These are phyloP conservation scores for Neonothopanus nambi DNA, from an alignment of 1,284 basidiomycete species.

Conservation along the genomic window DNA sequence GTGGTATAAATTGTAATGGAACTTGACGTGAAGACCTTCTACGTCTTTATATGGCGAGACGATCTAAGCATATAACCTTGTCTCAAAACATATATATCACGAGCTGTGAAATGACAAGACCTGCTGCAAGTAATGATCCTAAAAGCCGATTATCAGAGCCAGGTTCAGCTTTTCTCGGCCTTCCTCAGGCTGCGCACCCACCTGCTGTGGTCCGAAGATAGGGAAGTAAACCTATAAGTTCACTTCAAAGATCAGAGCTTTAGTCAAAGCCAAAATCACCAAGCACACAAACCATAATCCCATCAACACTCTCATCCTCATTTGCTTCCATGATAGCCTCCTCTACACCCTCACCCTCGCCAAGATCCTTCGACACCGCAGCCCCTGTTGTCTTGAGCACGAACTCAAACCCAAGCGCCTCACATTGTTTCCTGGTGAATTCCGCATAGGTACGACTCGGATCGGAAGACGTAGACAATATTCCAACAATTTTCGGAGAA, in stretches of 20 bases:
- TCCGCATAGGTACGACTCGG: conserved; percentile 93
- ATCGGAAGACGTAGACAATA: conserved; percentile 84
- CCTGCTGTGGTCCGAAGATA: conserved; percentile 86
- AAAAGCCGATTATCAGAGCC: conserved; percentile 15
- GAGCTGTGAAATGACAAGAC: conserved; percentile 33
- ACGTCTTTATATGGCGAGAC: conserved; percentile 97
- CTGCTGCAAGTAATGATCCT: conserved; percentile 97
- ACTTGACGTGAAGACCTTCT: conserved; percentile 94
- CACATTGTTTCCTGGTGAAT: conserved; percentile 91
- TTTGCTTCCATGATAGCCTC: conserved; percentile 96
- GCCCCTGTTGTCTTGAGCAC: conserved; percentile 74
- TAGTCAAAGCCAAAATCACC: background rate
- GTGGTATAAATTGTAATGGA: conserved; percentile 96
- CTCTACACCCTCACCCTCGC: conserved; percentile 74
- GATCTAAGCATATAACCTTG: conserved; percentile 47
- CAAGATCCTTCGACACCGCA: conserved; percentile 53
- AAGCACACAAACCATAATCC: conserved; percentile 84
- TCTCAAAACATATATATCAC: no score
- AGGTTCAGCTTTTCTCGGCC: background rate
- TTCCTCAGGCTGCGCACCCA: conserved; percentile 43
- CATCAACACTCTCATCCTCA: conserved; percentile 82
- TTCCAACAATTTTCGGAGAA: conserved; percentile 84
- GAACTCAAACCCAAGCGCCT: conserved; percentile 87
- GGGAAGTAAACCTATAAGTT: conserved; percentile 85
- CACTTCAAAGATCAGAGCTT: conserved; percentile 10